A percentile compares a stretch with the other conserved stretches of the same genome.
Conservation (phyloP, 257 asterid genomes). For the Nicotiana undulata region DNA sequence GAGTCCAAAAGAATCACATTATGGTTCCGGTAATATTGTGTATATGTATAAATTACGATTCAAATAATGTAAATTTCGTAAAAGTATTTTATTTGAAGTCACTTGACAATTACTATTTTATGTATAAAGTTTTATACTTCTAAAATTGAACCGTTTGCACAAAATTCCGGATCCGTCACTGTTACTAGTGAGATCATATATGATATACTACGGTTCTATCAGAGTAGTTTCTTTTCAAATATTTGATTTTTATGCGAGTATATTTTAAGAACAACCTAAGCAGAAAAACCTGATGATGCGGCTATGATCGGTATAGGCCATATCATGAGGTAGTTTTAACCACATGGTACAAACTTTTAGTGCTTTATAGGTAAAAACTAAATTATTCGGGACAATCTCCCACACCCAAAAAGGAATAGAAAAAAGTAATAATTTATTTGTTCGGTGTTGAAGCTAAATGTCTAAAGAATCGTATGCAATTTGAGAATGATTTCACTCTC, state of each 20-base stretch:
- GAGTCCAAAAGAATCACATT: too few relatives aligned
- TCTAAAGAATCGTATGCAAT: not conserved
- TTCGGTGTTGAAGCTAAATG: not conserved
- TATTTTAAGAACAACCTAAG: not conserved
- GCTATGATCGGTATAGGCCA: not conserved
- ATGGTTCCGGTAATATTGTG: too few relatives aligned
- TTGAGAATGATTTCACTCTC: not conserved
- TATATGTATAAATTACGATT: too few relatives aligned
- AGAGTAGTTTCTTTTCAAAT: not conserved
- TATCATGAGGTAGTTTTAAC: not conserved
- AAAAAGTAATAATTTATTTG: not conserved
- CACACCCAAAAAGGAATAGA: not conserved
- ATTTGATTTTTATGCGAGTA: not conserved
- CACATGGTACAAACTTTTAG: too few relatives aligned
- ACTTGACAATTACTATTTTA: too few relatives aligned
- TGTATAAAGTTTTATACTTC: too few relatives aligned
- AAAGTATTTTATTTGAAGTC: too few relatives aligned
- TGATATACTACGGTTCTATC: not conserved
- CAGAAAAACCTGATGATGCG: not conserved
- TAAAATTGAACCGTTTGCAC: too few relatives aligned
- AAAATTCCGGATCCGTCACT: too few relatives aligned
- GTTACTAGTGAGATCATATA: not conserved
- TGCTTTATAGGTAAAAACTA: too few relatives aligned
- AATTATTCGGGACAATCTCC: not conserved
- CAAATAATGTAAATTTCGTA: too few relatives aligned